Evolutionary conservation across 345 rosid species (phyloP), one percentile per base, ranked within the genome.

Genomic region (Salix udensis): DNA sequence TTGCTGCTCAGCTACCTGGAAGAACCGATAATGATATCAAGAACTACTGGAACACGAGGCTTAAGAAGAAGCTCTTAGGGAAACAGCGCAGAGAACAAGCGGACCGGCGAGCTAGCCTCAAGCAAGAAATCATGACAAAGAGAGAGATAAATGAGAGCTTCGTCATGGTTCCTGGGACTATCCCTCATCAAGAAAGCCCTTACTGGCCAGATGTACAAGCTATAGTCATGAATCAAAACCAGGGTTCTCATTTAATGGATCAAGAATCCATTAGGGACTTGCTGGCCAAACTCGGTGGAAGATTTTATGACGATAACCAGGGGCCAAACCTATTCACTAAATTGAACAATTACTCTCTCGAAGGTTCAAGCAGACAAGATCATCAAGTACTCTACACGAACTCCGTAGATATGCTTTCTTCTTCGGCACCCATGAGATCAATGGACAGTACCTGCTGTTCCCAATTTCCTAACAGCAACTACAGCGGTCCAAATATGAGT

Each of bases 11-110:
- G 67, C 72, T 91, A 67, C 96, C 96, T 18, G 96, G 93, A 82
- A 85, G 96, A 74, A 91, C 96, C 1, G 96, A 91, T 81, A 91
- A 91, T 44, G 96, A 91, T 78, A 91, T 91, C 66, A 91, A 91
- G 82, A 91, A 91, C 84, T 88, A 91, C 73, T 91, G 96, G 96
- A 91, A 91, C 89, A 91, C 96, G 14, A 85, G 89, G 77, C 86
- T 91, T 23, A 91, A 91, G 81, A 91, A 89, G 89, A 91, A 91
- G 82, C 90, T 91, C 40, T 81, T 89, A 15, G 91, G 89, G 39
- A 91, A 89, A 78, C 93, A 89, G 68, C 78, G 92, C 18, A 91
- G 84, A 68, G 90, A 84, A 62, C 83, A 80, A n/a, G 85, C 85
- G 73, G 79, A 85, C 0, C 66, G 87, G 36, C 76, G 87, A 67